Evolutionary conservation across 352 stramenopile genomes (phyloP).

Genomic region (Thraustochytrium sp.): DNA sequence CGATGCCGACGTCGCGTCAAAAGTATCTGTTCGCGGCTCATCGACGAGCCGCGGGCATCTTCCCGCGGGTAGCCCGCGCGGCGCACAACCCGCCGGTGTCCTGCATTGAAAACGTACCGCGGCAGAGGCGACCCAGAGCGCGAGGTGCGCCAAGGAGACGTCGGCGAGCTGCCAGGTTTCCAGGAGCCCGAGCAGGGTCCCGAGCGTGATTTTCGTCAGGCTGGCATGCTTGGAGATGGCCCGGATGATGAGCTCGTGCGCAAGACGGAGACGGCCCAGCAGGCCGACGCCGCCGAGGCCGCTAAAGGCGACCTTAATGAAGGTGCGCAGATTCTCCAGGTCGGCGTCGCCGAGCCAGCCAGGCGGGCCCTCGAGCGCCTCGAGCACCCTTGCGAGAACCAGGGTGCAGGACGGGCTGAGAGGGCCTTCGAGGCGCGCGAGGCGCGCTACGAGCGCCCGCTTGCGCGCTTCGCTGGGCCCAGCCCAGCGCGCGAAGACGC

Average conservation of each 20-base stretch:
- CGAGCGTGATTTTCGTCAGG: neutral
- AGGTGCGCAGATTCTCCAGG: neutral
- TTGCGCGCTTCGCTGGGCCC: neutral
- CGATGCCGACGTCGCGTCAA: too few species aligned
- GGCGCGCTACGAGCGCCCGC: neutral
- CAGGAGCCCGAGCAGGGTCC: neutral
- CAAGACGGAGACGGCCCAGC: neutral
- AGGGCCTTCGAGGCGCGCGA: neutral
- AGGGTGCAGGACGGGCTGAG: neutral
- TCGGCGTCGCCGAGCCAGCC: neutral
- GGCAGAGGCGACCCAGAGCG: neutral
- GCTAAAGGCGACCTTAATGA: neutral
- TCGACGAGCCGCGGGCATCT: too few species aligned
- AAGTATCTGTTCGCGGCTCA: too few species aligned
- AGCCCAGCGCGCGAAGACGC: neutral
- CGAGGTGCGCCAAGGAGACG: neutral
- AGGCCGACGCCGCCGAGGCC: neutral
- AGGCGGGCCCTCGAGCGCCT: neutral
- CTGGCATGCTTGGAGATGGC: neutral
- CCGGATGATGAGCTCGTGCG: neutral
- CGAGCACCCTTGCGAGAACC: neutral
- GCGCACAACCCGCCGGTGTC: too few species aligned
- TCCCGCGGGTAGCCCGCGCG: too few species aligned
- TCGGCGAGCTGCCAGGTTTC: neutral
- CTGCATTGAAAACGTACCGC: neutral